Base-by-base conservation (phyloP, 2,329 filamentous ascomycete species). In the Pezicula rhizophila region DNA sequence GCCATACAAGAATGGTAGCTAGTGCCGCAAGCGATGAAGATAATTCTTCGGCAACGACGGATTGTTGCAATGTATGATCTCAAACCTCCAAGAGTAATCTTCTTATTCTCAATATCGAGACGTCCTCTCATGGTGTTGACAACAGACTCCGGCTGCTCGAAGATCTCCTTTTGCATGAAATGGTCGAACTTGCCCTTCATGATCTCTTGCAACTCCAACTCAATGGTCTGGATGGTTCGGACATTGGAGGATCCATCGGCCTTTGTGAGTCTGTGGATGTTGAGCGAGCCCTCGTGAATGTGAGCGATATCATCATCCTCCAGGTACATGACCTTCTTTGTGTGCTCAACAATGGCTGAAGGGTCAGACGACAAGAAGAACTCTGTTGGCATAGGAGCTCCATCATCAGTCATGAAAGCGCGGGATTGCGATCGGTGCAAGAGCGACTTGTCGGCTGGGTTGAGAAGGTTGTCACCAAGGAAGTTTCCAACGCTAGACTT, bases 151-250 rank as follows among this genome's bases (percentile, higher is more conserved):
- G 93, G 93, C 78, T 99, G 93, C 79, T 99, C 93, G 70, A 99
- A 99, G 66, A 99, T 99, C 72, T 99, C 93, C 83, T 99, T 99
- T 71, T 99, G 93, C 93, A 99, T 99, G 79, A 96, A 99, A 77
- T 99, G 93, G 71, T 99, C 93, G 73, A 97, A 99, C 69, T 93
- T 95, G 72, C 93, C 93, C 85, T 99, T 99, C 93, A 99, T 99
- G 73, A 99, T 99, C 78, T 99, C 91, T 77, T 99, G 93, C 57
- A 99, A 85, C 78, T 99, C 90, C 45, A 99, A 87, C 78, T 99
- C 93, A 49, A 99, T 82, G 48, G 93, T 99, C 80, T 99, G 93
- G 69, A 99, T 99, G 63, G 88, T 89, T 69, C 93, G 91, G 61
- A 97, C 90, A 67, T 97, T 96, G 73, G 89, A 95, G 66, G 87